Conservation (phyloP, 352 stramenopile species). For the Pythium sp. region DNA sequence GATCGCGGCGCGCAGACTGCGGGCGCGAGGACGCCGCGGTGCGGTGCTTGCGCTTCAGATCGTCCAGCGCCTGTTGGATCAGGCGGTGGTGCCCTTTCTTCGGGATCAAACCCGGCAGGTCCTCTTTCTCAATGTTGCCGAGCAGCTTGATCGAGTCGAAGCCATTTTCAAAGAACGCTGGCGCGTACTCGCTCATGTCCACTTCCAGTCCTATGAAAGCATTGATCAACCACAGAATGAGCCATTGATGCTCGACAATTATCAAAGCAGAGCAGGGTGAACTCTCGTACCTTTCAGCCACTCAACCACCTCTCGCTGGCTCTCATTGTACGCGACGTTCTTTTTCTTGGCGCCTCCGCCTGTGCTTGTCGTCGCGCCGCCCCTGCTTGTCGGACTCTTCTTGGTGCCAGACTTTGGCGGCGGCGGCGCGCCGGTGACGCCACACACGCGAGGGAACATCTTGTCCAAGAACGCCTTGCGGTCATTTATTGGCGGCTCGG, state of each 20-base stretch:
- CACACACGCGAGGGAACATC: constrained; percentile 80
- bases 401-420: constrained; percentile 23
- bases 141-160: constrained; percentile 88
- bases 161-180: constrained; percentile 83
- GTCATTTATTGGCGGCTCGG: constrained; percentile 24
- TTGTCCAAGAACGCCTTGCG: constrained; percentile 75
- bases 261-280: background rate
- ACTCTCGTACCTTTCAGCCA: constrained; percentile 51
- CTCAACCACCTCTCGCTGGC: constrained; percentile 75
- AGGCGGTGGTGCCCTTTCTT: constrained; percentile 85
- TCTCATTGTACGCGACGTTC: constrained; percentile 46
- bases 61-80: constrained; percentile 72
- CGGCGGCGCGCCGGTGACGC: constrained; percentile 27
- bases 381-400: constrained; percentile 26
- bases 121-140: constrained; percentile 65
- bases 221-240: background rate
- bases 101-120: constrained; percentile 68
- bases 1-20: constrained; percentile 24
- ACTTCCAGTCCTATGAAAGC: constrained; percentile 32
- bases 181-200: constrained; percentile 84
- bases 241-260: background rate
- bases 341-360: constrained; percentile 42
- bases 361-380: background rate
- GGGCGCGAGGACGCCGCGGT: constrained; percentile 43
- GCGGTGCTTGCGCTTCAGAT: constrained; percentile 70